Evolutionary conservation across 1,284 basidiomycete genomes (phyloP).

Genomic region (Schizopora paradoxa): DNA sequence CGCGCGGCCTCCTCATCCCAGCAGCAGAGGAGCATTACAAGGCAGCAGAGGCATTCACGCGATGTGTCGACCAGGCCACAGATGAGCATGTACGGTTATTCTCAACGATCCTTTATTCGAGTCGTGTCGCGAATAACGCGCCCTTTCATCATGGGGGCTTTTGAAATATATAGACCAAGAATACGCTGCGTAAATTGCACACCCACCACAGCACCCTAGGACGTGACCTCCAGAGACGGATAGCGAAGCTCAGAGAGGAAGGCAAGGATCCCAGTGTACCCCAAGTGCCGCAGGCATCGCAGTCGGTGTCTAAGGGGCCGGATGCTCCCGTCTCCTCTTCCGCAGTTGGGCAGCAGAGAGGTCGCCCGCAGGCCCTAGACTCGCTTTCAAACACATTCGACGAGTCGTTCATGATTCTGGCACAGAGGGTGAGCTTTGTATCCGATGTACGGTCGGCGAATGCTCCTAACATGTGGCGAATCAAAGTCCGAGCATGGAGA

Average conservation of each 20-base stretch:
- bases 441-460: too few relatives aligned
- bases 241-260: constrained; percentile 63
- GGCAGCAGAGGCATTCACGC: constrained; percentile 67
- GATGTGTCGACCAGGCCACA: constrained; percentile 61
- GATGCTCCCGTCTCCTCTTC: constrained; percentile 19
- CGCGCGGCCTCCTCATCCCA: constrained; percentile 58
- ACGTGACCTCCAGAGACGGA: constrained; percentile 64
- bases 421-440: constrained; percentile 47
- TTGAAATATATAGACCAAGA: constrained; percentile 50
- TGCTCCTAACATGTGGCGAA: too few relatives aligned
- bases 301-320: constrained; percentile 15
- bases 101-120: neutral
- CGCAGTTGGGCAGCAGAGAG: constrained; percentile 38
- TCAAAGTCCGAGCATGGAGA: constrained; percentile 65
- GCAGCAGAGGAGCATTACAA: constrained; percentile 60
- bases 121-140: constrained; percentile 13
- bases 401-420: constrained; percentile 80
- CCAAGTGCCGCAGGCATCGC: constrained; percentile 29
- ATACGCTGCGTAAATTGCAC: constrained; percentile 66
- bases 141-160: constrained; percentile 15
- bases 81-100: constrained; percentile 57
- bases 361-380: constrained; percentile 53
- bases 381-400: constrained; percentile 66
- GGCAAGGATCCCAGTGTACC: constrained; percentile 64
- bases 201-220: constrained; percentile 64